Evolutionary conservation across 257 asterid species (phyloP), one percentile per base, ranked within the genome.

Genomic region (Solanum virginianum): DNA sequence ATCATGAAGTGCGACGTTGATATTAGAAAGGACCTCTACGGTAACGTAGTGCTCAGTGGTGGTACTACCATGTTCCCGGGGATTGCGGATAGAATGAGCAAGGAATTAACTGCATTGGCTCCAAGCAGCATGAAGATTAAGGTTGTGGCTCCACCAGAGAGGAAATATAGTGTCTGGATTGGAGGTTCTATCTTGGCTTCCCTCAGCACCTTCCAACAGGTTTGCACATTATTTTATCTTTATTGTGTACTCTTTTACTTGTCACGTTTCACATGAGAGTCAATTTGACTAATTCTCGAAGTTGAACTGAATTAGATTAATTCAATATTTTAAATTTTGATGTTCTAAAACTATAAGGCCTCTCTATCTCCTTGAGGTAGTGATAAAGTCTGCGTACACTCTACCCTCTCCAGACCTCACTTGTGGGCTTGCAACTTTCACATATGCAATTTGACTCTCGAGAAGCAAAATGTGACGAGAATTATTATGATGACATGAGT

Each of bases 1-100:
- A 89, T 88, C 80, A 89, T 89, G 91, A 87, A 87, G 88, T 89
- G 91, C n/a, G 91, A 89, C 15, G 90, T 88, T n/a, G 91, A 89
- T 79, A 89, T 89, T 18, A 87, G 91, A 84, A 89, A 89, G 86
- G 89, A 89, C 72, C 88, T 89, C 7, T 89, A 89, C 10, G 90
- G 91, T 55, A 87, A 86, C 86, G 88, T 89, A 51, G 89, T 89
- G 7, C 91, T 89, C 68, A 89, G 91, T 54, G 91, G 91, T 81
- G 91, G 91, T 29, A 75, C 91, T 24, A 89, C 91, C 80, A 89
- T 89, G 91, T 89, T 88, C 88, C 83, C 90, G 0, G 91, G 91
- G 11, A 87, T 89, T 53, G 90, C 89, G 4, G 89, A 88, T 80
- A 86, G 91, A 80, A 87, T 89, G 91, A 87, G 89, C 80, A 89